Conservation (phyloP, 179 eudicot species). For the Dionaea muscipula region DNA sequence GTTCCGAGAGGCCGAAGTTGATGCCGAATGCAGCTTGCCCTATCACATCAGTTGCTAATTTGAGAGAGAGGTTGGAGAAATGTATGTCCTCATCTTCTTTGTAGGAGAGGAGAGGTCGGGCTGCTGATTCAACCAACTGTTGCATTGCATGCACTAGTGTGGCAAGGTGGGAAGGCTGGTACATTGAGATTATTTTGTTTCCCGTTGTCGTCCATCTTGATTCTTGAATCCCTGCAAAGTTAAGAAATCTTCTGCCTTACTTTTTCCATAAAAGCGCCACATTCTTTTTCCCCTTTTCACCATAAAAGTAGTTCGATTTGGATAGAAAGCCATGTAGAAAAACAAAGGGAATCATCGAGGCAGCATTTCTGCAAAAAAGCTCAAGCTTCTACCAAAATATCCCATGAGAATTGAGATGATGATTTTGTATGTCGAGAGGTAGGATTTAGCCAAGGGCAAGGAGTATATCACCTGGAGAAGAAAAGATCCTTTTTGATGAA, state of each 20-base stretch:
- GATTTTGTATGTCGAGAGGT: too few species aligned
- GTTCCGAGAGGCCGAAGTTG: constrained; percentile 64
- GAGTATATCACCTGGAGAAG: constrained; percentile 78
- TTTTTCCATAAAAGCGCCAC: too few species aligned
- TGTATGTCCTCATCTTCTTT: constrained; percentile 27
- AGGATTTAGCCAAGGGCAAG: too few species aligned
- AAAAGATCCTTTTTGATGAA: constrained; percentile 85
- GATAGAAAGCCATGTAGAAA: too few species aligned
- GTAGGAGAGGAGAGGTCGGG: constrained; percentile 24
- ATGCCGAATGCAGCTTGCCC: constrained; percentile 91
- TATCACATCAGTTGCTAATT: constrained; percentile 68
- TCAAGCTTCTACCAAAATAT: neutral
- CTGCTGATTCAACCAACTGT: constrained; percentile 44
- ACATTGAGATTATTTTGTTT: constrained; percentile 76
- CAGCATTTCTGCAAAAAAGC: too few species aligned
- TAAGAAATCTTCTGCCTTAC: too few species aligned
- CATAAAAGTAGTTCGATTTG: too few species aligned
- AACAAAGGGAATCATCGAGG: too few species aligned
- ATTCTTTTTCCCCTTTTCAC: too few species aligned
- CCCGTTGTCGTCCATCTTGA: constrained; percentile 86
- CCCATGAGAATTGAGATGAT: neutral
- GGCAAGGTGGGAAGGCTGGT: constrained; percentile 88
- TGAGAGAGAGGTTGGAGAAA: constrained; percentile 62
- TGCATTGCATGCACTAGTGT: constrained; percentile 75
- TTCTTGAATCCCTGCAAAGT: constrained; percentile 62